Percentiles rank a stretch among this genome's conserved stretches.
Conservation (phyloP, 2,329 filamentous ascomycete species). For the Colletotrichum sp. region DNA sequence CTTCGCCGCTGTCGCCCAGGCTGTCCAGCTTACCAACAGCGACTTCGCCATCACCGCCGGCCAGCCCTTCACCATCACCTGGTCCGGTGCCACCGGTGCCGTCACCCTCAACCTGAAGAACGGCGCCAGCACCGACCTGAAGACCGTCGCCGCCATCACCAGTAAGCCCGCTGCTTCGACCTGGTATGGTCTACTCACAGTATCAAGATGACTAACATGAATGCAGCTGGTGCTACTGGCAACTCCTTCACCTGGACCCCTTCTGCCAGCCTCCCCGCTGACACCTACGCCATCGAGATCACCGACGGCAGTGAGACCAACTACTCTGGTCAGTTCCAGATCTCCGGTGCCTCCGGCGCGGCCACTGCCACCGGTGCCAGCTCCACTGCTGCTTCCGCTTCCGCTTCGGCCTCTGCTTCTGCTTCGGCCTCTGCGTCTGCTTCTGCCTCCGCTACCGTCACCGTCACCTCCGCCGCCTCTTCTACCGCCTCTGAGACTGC, state of each 20-base stretch:
- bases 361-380: slow-evolving; percentile 16
- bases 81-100: slow-evolving; percentile 42
- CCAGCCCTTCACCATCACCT: slow-evolving; percentile 48
- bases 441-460: slow-evolving; percentile 17
- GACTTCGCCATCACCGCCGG: slow-evolving; percentile 40
- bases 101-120: slow-evolving; percentile 47
- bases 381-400: slow-evolving; percentile 11
- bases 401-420: slow-evolving; percentile 20
- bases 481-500: slow-evolving; percentile 15
- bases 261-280: slow-evolving; percentile 37
- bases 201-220: not conserved
- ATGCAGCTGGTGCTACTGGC: slow-evolving; percentile 36
- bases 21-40: slow-evolving; percentile 39
- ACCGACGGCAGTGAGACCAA: slow-evolving; percentile 42
- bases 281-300: slow-evolving; percentile 52
- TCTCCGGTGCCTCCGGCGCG: slow-evolving; percentile 28
- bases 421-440: slow-evolving; percentile 7
- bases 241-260: slow-evolving; percentile 44
- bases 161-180: slow-evolving; percentile 33
- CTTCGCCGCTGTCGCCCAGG: slow-evolving; percentile 33
- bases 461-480: slow-evolving; percentile 21
- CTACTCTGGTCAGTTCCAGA: slow-evolving; percentile 47
- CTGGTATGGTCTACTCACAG: not conserved
- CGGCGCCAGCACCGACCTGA: slow-evolving; percentile 40
- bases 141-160: slow-evolving; percentile 36